These are phyloP conservation scores for Leptosphaerulina australis DNA, from an alignment of 2,329 filamentous ascomycete genomes.

Conservation along the genomic window DNA sequence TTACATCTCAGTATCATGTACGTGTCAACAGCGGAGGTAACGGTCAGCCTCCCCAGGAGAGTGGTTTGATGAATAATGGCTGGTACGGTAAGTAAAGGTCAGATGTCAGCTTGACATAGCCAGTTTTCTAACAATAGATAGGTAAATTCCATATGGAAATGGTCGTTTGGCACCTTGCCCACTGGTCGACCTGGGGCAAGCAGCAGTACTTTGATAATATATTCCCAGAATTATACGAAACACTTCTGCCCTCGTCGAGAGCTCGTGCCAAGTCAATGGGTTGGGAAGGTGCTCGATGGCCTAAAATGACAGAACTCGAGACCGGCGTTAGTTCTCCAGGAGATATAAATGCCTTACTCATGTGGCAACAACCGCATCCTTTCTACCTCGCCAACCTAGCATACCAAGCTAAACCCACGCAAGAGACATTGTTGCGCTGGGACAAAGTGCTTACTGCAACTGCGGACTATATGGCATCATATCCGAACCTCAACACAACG, in stretches of 20 bases:
- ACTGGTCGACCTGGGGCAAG: conserved; percentile 57
- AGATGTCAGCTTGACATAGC: neutral
- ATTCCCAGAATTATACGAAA: conserved; percentile 54
- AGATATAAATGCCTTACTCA: conserved; percentile 63
- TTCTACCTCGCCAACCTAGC: conserved; percentile 64
- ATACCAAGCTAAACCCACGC: conserved; percentile 54
- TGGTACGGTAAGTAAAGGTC: conserved; percentile 56
- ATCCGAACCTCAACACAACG: conserved; percentile 58
- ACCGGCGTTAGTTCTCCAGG: conserved; percentile 61
- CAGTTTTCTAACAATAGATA: conserved; percentile 3
- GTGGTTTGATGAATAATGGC: conserved; percentile 58
- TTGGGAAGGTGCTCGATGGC: conserved; percentile 53
- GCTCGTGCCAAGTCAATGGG: conserved; percentile 45
- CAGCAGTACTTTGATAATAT: conserved; percentile 53
- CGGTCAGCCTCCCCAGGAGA: conserved; percentile 55
- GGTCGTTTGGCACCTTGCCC: conserved; percentile 59
- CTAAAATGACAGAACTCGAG: conserved; percentile 61
- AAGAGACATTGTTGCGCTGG: conserved; percentile 57
- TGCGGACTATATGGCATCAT: conserved; percentile 65
- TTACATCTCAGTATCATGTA: conserved; percentile 60
- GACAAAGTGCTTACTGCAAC: conserved; percentile 58
- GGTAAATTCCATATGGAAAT: conserved; percentile 61
- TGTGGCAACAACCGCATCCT: conserved; percentile 66
- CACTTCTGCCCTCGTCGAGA: conserved; percentile 49
- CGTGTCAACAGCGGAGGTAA: conserved; percentile 59